Evolutionary conservation across 441 rosid genomes (phyloP).

Genomic region (Syzygium syzygioides): DNA sequence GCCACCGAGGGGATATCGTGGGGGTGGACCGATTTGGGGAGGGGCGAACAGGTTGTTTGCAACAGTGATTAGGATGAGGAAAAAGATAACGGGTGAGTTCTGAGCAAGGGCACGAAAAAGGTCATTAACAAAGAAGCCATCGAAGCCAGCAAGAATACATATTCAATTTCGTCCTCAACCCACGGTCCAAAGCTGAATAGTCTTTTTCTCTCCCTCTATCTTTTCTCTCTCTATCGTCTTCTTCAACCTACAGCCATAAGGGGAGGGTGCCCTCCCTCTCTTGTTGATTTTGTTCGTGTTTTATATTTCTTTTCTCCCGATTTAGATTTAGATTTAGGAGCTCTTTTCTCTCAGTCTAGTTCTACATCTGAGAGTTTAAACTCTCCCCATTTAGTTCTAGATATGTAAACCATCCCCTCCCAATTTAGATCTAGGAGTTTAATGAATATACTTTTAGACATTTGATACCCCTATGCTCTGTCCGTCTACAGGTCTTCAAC

Average conservation of each 20-base stretch:
- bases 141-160: background rate
- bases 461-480: background rate
- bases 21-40: background rate
- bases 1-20: background rate
- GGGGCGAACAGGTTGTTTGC: background rate
- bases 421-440: background rate
- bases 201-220: background rate
- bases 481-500: rapidly evolving
- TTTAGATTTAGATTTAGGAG: background rate
- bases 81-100: background rate
- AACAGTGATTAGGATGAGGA: background rate
- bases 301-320: background rate
- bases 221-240: background rate
- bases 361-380: background rate
- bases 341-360: background rate
- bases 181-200: background rate
- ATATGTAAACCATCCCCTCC: background rate
- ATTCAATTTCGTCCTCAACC: background rate
- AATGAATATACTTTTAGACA: background rate
- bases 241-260: background rate
- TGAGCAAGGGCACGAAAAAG: background rate
- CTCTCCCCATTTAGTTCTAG: background rate
- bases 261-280: background rate
- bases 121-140: background rate
- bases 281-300: background rate